Conservation (phyloP, 352 stramenopile genomes). For the Blastocystis sp. region DNA sequence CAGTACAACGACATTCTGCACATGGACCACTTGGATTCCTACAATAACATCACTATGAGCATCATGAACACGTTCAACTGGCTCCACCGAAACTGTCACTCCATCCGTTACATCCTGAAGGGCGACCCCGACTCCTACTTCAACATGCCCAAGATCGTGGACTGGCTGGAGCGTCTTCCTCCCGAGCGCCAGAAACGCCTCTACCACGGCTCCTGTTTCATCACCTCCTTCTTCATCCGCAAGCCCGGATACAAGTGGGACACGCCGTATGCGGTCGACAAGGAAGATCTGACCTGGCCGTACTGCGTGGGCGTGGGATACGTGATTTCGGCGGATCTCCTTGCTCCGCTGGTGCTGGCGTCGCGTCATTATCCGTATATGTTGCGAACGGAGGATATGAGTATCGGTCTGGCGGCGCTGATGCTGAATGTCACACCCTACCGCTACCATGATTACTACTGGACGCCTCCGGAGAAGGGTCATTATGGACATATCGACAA, state of each 20-base stretch:
- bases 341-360: slow-evolving; percentile 13
- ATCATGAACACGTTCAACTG: slow-evolving; percentile 48
- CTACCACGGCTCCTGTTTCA: slow-evolving; percentile 40
- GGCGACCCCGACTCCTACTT: slow-evolving; percentile 40
- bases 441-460: slow-evolving; percentile 45
- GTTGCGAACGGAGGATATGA: slow-evolving; percentile 49
- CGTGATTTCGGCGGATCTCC: slow-evolving; percentile 35
- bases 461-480: slow-evolving; percentile 3
- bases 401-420: slow-evolving; percentile 22
- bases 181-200: background rate
- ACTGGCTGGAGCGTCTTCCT: slow-evolving; percentile 20
- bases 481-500: background rate
- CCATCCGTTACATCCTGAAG: slow-evolving; percentile 38
- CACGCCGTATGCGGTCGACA: slow-evolving; percentile 4
- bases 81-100: slow-evolving; percentile 41
- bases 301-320: slow-evolving; percentile 32
- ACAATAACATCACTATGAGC: slow-evolving; percentile 49
- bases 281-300: slow-evolving; percentile 1
- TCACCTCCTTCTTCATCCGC: slow-evolving; percentile 44
- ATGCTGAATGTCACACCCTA: slow-evolving; percentile 39
- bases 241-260: slow-evolving; percentile 34
- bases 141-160: slow-evolving; percentile 25
- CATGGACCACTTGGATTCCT: slow-evolving; percentile 42
- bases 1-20: slow-evolving; percentile 38
- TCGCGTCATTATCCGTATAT: slow-evolving; percentile 48